Evolutionary conservation across 768 basidiomycete genomes (phyloP).

Genomic region (Xerocomus potaroensis): DNA sequence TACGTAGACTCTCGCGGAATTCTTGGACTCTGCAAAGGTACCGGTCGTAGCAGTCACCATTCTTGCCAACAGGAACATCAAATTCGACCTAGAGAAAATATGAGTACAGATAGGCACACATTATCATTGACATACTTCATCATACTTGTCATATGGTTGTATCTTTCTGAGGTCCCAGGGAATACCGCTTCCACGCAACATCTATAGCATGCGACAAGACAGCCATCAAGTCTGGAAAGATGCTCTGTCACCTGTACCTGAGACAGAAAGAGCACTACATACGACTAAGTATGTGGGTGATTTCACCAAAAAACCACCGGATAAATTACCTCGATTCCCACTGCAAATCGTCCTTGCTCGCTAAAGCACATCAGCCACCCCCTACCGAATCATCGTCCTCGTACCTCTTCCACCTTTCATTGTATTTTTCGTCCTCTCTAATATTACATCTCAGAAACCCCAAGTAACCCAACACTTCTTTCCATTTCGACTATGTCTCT

Average conservation of each 20-base stretch:
- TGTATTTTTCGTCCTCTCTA: not conserved
- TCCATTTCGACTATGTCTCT: conserved; percentile 74
- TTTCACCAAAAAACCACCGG: conserved; percentile 93
- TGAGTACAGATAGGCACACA: not conserved
- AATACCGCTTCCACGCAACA: conserved; percentile 87
- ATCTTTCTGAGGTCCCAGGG: conserved; percentile 94
- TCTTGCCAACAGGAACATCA: conserved; percentile 93
- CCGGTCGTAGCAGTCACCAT: conserved; percentile 97
- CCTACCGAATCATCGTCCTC: conserved; percentile 16
- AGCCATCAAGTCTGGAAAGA: conserved; percentile 81
- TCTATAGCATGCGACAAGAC: conserved; percentile 95
- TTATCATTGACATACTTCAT: conserved; percentile 52
- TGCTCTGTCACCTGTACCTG: not conserved
- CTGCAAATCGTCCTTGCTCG: conserved; percentile 71
- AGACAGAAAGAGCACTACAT: conserved; percentile 25
- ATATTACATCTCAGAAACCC: conserved; percentile 20
- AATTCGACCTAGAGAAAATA: conserved; percentile 72
- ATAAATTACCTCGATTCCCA: conserved; percentile 92
- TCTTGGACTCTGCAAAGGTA: conserved; percentile 98
- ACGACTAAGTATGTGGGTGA: conserved; percentile 95
- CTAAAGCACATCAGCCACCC: conserved; percentile 49
- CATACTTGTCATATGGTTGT: conserved; percentile 94
- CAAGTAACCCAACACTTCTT: conserved; percentile 38
- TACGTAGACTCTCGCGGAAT: conserved; percentile 90
- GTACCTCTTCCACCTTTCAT: conserved; percentile 4